Base-by-base conservation (phyloP, 805 yeast genomes). In the Blastobotrys parvus region DNA sequence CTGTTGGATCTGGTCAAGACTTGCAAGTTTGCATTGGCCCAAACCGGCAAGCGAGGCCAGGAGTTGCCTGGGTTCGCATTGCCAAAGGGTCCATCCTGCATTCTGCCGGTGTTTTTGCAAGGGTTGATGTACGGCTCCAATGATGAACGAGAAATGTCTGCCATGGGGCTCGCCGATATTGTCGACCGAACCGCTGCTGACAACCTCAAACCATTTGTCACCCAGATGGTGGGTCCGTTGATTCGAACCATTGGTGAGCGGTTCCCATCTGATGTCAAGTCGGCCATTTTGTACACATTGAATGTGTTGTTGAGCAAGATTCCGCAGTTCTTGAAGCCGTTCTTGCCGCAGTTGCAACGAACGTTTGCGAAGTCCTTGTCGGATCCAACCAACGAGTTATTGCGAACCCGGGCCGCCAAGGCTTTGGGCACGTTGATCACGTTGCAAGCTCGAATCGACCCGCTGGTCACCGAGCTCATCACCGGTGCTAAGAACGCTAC, bases 191-290 rank as follows among this genome's bases (percentile, higher is more conserved):
- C 97, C 0, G 80, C 92, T n/a, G 70, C 75, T 8, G 78, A 74
- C 46, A 44, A 52, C 25, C 75, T 92, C 63, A 84, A 80, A 62
- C 85, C 95, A 27, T 85, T 80, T 64, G 95, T 94, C 18, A 90
- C 97, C 6, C 78, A 79, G 21, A 86, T 94, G 50, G 89, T 96
- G 21, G 99, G 99, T 66, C 98, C 98, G 32, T 73, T 92, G 58
- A 92, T 92, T 65, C 87, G 99, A 72, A 95, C 90, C 44, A 85
- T 90, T 58, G 98, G 99, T 58, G 99, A 92, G 64, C 79, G 95
- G 63, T 90, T 86, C 52, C 75, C 81, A 15, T 74, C 94, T 48
- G 95, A 88, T 53, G 86, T 92, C 54, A 92, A 92, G 70, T 81
- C 95, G 30, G 95, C 95, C n/a, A 90, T 94, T 53, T 71, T 92